Percentiles rank a stretch among this genome's conserved stretches.
Conservation (phyloP, 495 filamentous ascomycete genomes). For the Aspergillus sparsus region DNA sequence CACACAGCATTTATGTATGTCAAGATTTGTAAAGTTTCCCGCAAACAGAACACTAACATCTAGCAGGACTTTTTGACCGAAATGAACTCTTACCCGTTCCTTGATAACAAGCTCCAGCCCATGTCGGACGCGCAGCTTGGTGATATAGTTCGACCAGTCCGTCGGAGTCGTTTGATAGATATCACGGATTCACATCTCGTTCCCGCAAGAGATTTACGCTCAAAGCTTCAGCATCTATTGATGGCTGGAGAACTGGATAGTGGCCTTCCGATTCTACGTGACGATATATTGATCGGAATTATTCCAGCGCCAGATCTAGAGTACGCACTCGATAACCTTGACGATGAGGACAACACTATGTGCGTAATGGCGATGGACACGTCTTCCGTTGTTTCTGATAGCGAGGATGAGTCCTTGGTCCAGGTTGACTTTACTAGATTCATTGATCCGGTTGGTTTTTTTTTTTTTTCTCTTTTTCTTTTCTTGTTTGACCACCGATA, state of each 20-base stretch:
- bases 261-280: conserved; percentile 80
- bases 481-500: neutral
- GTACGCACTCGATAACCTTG: conserved; percentile 83
- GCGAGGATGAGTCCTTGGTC: conserved; percentile 45
- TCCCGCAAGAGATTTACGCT: conserved; percentile 69
- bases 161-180: conserved; percentile 79
- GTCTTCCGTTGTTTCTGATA: conserved; percentile 55
- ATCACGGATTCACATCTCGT: conserved; percentile 78
- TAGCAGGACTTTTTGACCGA: conserved; percentile 82
- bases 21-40: too few species aligned
- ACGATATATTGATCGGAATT: conserved; percentile 80
- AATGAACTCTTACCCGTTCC: conserved; percentile 95
- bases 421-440: conserved; percentile 77
- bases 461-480: neutral
- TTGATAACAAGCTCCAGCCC: conserved; percentile 91
- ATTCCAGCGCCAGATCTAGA: conserved; percentile 95
- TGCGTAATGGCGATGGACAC: conserved; percentile 79
- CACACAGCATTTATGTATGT: conserved; percentile 86
- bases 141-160: conserved; percentile 78
- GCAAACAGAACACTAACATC: conserved; percentile 21
- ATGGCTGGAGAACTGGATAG: conserved; percentile 88
- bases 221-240: conserved; percentile 79
- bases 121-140: conserved; percentile 81
- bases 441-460: conserved; percentile 72
- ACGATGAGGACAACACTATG: conserved; percentile 66